Conservation (phyloP, 2,329 filamentous ascomycete species). For the Thermochaetoides dissita region DNA sequence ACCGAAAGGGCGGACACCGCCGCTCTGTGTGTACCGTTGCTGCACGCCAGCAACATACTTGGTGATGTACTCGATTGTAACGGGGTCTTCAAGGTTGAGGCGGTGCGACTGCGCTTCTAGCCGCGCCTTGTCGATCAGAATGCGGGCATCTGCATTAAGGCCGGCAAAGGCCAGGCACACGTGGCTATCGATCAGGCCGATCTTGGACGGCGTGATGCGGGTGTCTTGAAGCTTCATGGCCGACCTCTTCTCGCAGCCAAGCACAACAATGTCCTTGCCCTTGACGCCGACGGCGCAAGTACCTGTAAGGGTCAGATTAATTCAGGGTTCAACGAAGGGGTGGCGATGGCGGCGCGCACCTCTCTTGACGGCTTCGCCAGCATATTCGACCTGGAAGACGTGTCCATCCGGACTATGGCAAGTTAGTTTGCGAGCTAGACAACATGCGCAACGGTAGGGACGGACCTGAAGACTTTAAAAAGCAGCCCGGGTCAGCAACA, state of each 20-base stretch:
- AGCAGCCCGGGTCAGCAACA: slow-evolving; percentile 28
- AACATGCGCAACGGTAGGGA: slow-evolving; percentile 9
- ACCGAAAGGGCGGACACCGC: slow-evolving; percentile 95
- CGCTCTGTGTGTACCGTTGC: slow-evolving; percentile 97
- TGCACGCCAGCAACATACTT: slow-evolving; percentile 97
- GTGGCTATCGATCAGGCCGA: slow-evolving; percentile 88
- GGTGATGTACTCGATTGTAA: slow-evolving; percentile 97
- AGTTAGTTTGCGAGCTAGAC: slow-evolving; percentile 26
- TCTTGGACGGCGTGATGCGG: slow-evolving; percentile 96
- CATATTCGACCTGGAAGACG: slow-evolving; percentile 99
- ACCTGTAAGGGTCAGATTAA: slow-evolving; percentile 36
- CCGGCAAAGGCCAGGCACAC: slow-evolving; percentile 95
- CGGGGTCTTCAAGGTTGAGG: slow-evolving; percentile 90
- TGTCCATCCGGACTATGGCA: slow-evolving; percentile 83
- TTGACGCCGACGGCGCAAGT: slow-evolving; percentile 98
- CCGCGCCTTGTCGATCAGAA: slow-evolving; percentile 94
- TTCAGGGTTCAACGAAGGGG: too few species aligned
- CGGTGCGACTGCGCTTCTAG: slow-evolving; percentile 96
- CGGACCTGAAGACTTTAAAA: slow-evolving; percentile 66
- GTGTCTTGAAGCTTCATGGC: slow-evolving; percentile 99
- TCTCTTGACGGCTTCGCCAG: slow-evolving; percentile 95
- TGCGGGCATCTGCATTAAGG: slow-evolving; percentile 92
- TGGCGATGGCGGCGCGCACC: slow-evolving; percentile 37
- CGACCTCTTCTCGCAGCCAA: slow-evolving; percentile 96
- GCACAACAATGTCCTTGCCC: slow-evolving; percentile 81